These are phyloP conservation scores for Stipa capillata DNA, from an alignment of 176 grass and related monocot species.

Conservation along the genomic window DNA sequence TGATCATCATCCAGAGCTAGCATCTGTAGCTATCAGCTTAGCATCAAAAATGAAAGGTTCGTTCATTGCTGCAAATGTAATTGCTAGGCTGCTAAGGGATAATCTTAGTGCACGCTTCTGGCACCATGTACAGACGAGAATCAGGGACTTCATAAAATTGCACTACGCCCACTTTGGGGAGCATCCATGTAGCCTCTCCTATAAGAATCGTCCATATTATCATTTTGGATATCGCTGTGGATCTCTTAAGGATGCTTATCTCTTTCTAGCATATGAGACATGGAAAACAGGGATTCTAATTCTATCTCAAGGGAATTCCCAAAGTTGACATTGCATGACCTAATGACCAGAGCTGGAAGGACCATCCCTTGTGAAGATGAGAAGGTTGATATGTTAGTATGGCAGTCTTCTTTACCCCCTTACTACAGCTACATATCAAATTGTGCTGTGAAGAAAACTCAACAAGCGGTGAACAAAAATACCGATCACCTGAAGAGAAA, in stretches of 20 bases:
- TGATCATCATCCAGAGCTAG: background rate
- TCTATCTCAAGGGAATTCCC: background rate
- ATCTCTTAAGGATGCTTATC: no score
- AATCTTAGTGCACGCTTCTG: background rate
- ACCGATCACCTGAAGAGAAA: background rate
- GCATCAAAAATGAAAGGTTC: background rate
- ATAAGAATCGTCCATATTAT: no score
- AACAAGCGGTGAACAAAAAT: background rate
- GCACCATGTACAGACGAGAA: background rate
- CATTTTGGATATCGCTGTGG: no score
- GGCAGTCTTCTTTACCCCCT: background rate
- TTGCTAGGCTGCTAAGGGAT: background rate
- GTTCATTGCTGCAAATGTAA: background rate
- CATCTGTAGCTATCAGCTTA: background rate
- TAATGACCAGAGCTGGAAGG: background rate
- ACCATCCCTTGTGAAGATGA: background rate
- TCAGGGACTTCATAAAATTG: background rate
- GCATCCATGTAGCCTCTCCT: no score
- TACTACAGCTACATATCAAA: background rate
- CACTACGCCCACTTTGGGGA: no score
- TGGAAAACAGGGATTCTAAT: background rate
- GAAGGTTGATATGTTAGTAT: background rate
- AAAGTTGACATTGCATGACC: background rate
- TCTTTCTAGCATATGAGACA: background rate
- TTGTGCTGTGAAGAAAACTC: background rate